Evolutionary conservation across 2,329 filamentous ascomycete species (phyloP).

Genomic region (Fusarium clavum): DNA sequence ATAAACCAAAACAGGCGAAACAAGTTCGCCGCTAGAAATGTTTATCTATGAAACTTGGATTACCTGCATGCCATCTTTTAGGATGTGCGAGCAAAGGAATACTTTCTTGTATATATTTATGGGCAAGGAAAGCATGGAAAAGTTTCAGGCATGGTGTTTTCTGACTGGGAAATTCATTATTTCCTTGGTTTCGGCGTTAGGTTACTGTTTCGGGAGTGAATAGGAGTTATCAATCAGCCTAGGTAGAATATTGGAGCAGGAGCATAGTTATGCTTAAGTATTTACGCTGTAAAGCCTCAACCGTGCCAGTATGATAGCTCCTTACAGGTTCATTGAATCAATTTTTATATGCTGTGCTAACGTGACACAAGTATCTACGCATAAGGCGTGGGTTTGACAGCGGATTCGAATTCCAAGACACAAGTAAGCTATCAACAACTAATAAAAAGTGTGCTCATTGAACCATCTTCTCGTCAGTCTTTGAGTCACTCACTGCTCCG

Average conservation of each 20-base stretch:
- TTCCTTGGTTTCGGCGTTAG: neutral
- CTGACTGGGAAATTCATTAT: neutral
- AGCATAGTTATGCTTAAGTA: neutral
- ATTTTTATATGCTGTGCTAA: no score
- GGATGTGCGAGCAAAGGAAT: neutral
- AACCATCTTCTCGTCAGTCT: constrained; percentile 16
- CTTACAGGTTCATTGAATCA: neutral
- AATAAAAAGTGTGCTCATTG: neutral
- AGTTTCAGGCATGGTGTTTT: neutral
- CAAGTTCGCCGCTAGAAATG: neutral
- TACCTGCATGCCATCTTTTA: neutral
- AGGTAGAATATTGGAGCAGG: neutral
- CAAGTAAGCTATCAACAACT: neutral
- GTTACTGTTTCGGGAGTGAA: neutral
- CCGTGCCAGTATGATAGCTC: neutral
- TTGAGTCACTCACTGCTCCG: constrained; percentile 10
- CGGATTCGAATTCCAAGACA: neutral
- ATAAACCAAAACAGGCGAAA: neutral
- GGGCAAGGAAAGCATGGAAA: neutral
- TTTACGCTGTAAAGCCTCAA: neutral
- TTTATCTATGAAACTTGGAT: neutral
- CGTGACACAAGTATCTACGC: neutral
- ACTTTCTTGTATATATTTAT: neutral
- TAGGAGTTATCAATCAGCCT: neutral
- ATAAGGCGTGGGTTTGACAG: neutral